Evolutionary conservation across 2,329 filamentous ascomycete species (phyloP), one percentile per base, ranked within the genome.

Genomic region (Periconia sp.): DNA sequence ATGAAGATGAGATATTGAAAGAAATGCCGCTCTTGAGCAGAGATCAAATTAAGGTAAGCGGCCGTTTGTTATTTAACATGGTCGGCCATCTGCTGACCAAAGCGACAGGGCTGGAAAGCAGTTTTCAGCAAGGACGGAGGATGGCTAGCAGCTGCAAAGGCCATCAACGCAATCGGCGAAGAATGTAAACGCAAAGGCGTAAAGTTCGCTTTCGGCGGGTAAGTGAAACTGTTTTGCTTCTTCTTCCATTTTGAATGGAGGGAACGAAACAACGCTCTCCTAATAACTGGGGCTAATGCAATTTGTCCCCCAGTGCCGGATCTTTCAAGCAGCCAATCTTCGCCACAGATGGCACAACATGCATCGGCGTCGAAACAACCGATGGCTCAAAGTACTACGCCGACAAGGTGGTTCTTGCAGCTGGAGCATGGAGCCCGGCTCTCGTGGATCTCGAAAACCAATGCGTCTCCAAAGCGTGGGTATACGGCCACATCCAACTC

Each of bases 401-500:
- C 13, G 74, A 79, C 52, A 78, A 78, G 59, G 71, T 79, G 0
- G 70, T 79, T 11, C 59, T 80, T 20, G 77, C 77, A 18, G 70
- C 77, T 17, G 68, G 68, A n/a, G 66, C 68, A 1, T 70, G 68
- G 68, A 69, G 61, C 57, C 54, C 68, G 1, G 50, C 56, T 7
- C 48, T 70, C 17, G 60, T 70, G 1, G 64, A 70, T 43, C 44
- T 70, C 13, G 52, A 68, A 41, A 64, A 66, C n/a, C 68, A 70
- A 41, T 48, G 71, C 74, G 56, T 84, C 80, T 41, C 83, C 0
- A 86, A 83, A 3, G 81, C 81, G 2, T 83, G 81, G 80, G 83
- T 81, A 23, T 69, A 84, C 11, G 79, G 75, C 1, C 81, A 83
- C 55, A 80, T 84, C 45, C 70, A 74, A 35, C 78, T 84, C 68